Evolutionary conservation across 2,329 filamentous ascomycete species (phyloP), one percentile per base, ranked within the genome.

Genomic region (Epichloe amarillans): DNA sequence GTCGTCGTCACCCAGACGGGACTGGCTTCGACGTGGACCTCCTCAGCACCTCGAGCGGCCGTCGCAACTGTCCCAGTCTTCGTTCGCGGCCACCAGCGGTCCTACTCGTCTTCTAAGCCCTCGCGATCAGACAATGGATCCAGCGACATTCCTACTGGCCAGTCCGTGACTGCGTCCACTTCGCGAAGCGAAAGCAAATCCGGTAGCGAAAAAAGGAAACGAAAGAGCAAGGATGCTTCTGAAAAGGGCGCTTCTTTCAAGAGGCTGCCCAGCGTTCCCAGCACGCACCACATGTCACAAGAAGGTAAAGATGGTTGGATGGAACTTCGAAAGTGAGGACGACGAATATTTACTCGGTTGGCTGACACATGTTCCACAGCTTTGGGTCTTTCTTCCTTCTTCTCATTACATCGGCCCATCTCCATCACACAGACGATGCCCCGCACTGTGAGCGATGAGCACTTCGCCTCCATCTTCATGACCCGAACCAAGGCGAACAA

Each of bases 371-470:
- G 17, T 36, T 26, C 30, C 30, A 14, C 57, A 97, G 93, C 94
- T 62, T 77, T 97, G 54, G 84, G 86, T 56, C 75, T 95, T 44
- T 93, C 91, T 7, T 85, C 85, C 53, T 97, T 98, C 76, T 97
- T 97, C 74, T 94, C 90, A 55, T 84, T 95, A 57, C 88, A 98
- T 70, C 83, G 93, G 54, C 93, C 93, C 44, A 91, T 98, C 62
- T 95, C 88, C 50, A 81, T 96, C 57, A 89, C 84, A 47, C 83
- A 84, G 60, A 83, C 84, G 58, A 83, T 95, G 62, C 93, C 86
- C 51, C 82, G 79, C 59, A 73, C 77, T 19, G 77, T 89, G 44
- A 82, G 79, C 49, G 75, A 84, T 55, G 84, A 86, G 63, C 77
- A 83, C 47, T 96, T 97, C 67, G 83, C 87, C 55, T 77, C 84